Conservation (phyloP, 2,329 filamentous ascomycete genomes). For the Aspergillus sclerotialis region DNA sequence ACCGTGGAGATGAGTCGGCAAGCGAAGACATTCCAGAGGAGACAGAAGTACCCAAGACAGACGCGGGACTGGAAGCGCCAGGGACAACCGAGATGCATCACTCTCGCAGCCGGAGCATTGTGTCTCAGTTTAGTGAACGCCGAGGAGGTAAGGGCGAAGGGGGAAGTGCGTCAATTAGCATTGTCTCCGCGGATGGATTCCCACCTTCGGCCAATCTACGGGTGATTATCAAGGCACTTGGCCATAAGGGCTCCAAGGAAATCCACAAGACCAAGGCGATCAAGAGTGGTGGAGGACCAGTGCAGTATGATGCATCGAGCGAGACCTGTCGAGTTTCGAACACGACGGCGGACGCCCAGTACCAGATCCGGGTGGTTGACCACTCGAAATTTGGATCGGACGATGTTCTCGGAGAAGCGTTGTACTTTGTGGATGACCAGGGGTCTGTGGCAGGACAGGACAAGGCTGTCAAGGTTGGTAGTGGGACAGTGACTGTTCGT, state of each 20-base stretch:
- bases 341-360: slow-evolving; percentile 68
- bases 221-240: slow-evolving; percentile 61
- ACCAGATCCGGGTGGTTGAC: slow-evolving; percentile 78
- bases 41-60: slow-evolving; percentile 10
- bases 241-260: slow-evolving; percentile 63
- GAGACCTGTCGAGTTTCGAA: slow-evolving; percentile 74
- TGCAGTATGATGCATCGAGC: slow-evolving; percentile 57
- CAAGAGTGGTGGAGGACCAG: slow-evolving; percentile 60
- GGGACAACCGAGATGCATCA: slow-evolving; percentile 33
- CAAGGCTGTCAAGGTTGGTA: slow-evolving; percentile 68
- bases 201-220: slow-evolving; percentile 72
- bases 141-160: slow-evolving; percentile 51
- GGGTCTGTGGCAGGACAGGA: slow-evolving; percentile 56
- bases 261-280: slow-evolving; percentile 89
- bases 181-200: slow-evolving; percentile 73
- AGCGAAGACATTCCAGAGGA: slow-evolving; percentile 18
- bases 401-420: slow-evolving; percentile 71
- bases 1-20: slow-evolving; percentile 48
- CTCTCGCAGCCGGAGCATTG: slow-evolving; percentile 41
- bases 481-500: slow-evolving; percentile 64
- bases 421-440: slow-evolving; percentile 89
- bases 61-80: slow-evolving; percentile 11
- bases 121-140: slow-evolving; percentile 43
- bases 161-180: slow-evolving; percentile 72
- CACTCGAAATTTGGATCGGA: slow-evolving; percentile 80